phyloP scores from a whole-genome alignment of 116 monocot genomes.

The Trichopus zeylanicus region DNA sequence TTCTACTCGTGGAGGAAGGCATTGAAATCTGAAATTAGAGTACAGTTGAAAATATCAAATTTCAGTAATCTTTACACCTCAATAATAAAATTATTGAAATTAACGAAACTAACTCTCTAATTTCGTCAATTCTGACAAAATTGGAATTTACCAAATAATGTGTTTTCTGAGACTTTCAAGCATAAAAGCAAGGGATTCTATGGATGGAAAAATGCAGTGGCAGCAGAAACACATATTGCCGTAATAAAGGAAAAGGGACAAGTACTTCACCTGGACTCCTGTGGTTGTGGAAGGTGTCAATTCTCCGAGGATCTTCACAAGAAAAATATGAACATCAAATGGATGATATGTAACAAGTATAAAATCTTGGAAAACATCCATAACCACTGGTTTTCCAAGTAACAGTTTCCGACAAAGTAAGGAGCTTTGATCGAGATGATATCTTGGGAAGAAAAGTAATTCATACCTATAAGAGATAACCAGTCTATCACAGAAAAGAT shows the following conservation, averaged over 20 bases:
- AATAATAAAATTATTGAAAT: too few relatives aligned
- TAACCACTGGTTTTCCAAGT: conserved; percentile 85
- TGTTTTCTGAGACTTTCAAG: too few relatives aligned
- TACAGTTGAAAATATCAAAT: too few relatives aligned
- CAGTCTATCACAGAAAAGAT: conserved; percentile 3
- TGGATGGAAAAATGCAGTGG: too few relatives aligned
- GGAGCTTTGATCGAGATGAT: conserved; percentile 98
- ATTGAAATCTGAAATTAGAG: too few relatives aligned
- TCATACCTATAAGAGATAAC: conserved; percentile 67
- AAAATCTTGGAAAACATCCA: conserved; percentile 93
- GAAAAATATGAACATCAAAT: conserved; percentile 98
- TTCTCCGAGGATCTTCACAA: conserved; percentile 76
- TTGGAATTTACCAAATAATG: too few relatives aligned
- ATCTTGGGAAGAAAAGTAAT: conserved; percentile 95
- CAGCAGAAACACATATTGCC: too few relatives aligned
- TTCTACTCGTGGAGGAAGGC: too few relatives aligned
- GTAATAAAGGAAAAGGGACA: neutral
- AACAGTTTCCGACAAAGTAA: conserved; percentile 75
- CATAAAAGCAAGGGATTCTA: too few relatives aligned
- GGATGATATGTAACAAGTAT: conserved; percentile 91
- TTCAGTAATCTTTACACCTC: too few relatives aligned
- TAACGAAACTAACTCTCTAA: too few relatives aligned
- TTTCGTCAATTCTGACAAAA: too few relatives aligned
- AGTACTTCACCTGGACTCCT: conserved; percentile 65
- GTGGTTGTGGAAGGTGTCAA: conserved; percentile 67